These are phyloP conservation scores for Dipodascopsis uninucleata DNA, from an alignment of 805 yeast species.

Conservation along the genomic window DNA sequence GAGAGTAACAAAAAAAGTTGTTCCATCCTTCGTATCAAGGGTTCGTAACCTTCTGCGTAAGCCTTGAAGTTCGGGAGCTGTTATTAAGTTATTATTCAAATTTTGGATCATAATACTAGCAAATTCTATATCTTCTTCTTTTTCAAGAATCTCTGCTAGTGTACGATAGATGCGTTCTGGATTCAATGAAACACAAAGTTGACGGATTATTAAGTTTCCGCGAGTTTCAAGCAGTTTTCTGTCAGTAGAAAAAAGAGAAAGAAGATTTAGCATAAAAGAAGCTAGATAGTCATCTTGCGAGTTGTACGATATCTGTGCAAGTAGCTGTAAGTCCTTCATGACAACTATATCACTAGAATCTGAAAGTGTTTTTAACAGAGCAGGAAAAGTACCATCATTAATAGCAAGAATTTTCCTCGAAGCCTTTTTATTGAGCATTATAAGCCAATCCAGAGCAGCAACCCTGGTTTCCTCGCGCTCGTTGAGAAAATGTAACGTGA, in stretches of 20 bases:
- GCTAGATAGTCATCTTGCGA: conserved; percentile 73
- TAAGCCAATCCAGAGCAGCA: conserved; percentile 86
- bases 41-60: conserved; percentile 66
- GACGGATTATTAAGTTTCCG: conserved; percentile 80
- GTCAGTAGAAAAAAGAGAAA: conserved; percentile 68
- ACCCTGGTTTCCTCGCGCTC: conserved; percentile 78
- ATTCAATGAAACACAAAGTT: conserved; percentile 73
- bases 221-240: conserved; percentile 60
- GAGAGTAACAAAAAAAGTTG: conserved; percentile 65
- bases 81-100: conserved; percentile 76
- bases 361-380: conserved; percentile 66
- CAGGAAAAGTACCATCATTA: conserved; percentile 63
- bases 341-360: conserved; percentile 78
- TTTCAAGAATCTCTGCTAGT: conserved; percentile 67
- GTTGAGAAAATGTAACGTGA: conserved; percentile 67
- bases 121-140: conserved; percentile 61
- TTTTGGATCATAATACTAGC: conserved; percentile 80
- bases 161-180: conserved; percentile 81
- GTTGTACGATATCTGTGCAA: conserved; percentile 68
- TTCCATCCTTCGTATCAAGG: conserved; percentile 60
- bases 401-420: conserved; percentile 50
- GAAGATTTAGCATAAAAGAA: conserved; percentile 66
- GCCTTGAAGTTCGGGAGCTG: conserved; percentile 73
- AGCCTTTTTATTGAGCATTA: conserved; percentile 69
- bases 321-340: conserved; percentile 62